A percentile compares a stretch with the other conserved stretches of the same genome.
These are phyloP conservation scores for Eimeria maxima DNA, from an alignment of 169 alveolate genomes.

Conservation along the genomic window DNA sequence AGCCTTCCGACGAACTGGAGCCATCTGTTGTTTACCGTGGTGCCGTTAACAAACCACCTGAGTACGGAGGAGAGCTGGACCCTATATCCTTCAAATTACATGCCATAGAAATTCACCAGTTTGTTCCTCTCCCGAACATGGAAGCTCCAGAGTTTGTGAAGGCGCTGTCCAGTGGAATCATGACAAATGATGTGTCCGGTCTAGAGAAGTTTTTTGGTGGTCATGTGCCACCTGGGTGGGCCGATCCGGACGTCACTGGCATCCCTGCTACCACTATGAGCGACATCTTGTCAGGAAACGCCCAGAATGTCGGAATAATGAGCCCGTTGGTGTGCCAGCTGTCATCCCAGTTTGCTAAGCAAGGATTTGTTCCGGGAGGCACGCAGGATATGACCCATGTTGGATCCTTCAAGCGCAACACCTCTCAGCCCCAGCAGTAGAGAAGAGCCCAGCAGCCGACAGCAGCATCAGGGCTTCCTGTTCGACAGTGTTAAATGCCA, in stretches of 20 bases:
- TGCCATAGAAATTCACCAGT: conserved; percentile 94
- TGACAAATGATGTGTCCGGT: conserved; percentile 85
- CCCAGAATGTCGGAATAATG: conserved; percentile 83
- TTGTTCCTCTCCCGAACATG: conserved; percentile 90
- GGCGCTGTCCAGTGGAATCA: conserved; percentile 85
- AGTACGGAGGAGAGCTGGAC: conserved; percentile 88
- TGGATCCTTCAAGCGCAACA: conserved; percentile 67
- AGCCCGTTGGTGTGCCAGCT: conserved; percentile 81
- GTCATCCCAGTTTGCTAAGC: conserved; percentile 78
- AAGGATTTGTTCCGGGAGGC: conserved; percentile 76
- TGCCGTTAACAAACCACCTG: conserved; percentile 87
- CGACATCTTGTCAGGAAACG: conserved; percentile 90
- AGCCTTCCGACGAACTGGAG: conserved; percentile 82
- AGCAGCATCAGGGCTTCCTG: neutral
- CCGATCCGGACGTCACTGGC: conserved; percentile 93
- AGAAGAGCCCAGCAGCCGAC: neutral
- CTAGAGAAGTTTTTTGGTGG: conserved; percentile 88
- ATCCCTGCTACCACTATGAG: conserved; percentile 93
- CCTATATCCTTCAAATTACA: conserved; percentile 92
- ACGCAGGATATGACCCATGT: conserved; percentile 61
- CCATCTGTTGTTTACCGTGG: conserved; percentile 89
- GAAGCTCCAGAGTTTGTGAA: conserved; percentile 90
- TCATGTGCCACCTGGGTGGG: conserved; percentile 90
- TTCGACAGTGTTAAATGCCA: neutral
- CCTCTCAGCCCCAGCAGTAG: conserved; percentile 56